These are phyloP conservation scores for Penicillium sp. DNA, from an alignment of 2,329 filamentous ascomycete species.

Conservation along the genomic window DNA sequence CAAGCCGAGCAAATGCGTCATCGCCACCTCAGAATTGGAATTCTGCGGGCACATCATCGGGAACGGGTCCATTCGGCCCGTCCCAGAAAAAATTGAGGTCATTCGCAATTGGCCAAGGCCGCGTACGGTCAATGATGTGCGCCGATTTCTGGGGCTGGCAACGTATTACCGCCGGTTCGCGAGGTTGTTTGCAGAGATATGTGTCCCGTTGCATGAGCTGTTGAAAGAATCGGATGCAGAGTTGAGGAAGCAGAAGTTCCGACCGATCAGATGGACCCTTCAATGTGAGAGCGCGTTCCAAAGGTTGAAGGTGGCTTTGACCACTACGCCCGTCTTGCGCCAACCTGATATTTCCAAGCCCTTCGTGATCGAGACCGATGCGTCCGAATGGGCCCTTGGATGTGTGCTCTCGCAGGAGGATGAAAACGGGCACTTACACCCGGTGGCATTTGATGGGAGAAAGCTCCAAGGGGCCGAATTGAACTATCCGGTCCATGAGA, in stretches of 20 bases:
- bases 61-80: conserved; percentile 8
- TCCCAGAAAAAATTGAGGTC: conserved; percentile 14
- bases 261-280: background rate
- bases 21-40: background rate
- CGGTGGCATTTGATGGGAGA: conserved; percentile 22
- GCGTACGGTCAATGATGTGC: conserved; percentile 12
- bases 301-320: background rate
- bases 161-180: conserved; percentile 28
- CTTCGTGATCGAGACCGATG: too few species aligned
- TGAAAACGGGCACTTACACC: conserved; percentile 11
- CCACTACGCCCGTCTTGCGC: too few species aligned
- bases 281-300: background rate
- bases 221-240: background rate
- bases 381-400: too few species aligned
- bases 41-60: background rate
- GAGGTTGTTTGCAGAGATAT: conserved; percentile 14
- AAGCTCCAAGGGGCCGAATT: conserved; percentile 17
- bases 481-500: conserved; percentile 29
- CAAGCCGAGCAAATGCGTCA: conserved; percentile 5
- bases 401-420: too few species aligned
- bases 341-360: too few species aligned
- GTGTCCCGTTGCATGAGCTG: too few species aligned
- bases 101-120: conserved; percentile 11
- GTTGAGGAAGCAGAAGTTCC: background rate
- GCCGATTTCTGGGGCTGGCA: conserved; percentile 19